phyloP scores from a whole-genome alignment of 305 asterid species.

The Vinca major region DNA sequence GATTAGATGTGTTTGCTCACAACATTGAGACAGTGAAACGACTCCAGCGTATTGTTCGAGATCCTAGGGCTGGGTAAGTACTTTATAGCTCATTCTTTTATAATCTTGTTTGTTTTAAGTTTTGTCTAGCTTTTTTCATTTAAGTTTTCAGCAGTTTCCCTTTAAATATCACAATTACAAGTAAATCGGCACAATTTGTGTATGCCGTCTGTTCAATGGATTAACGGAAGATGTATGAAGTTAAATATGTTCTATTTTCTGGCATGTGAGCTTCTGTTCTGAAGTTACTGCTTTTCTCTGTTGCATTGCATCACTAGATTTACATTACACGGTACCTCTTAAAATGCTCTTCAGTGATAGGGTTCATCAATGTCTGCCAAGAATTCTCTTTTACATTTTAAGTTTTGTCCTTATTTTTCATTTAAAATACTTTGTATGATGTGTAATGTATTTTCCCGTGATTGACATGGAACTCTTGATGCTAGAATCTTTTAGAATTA shows the following conservation, averaged over 20 bases:
- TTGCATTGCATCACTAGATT: not conserved
- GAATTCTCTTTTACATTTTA: not conserved
- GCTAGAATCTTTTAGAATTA: not conserved
- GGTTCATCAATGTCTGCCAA: not conserved
- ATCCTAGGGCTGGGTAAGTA: constrained; percentile 94
- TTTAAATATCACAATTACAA: not conserved
- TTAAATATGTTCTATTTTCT: not conserved
- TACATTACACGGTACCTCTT: no score
- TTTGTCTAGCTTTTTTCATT: not conserved
- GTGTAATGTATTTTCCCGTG: not conserved
- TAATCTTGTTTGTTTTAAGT: not conserved
- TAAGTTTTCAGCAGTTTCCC: not conserved
- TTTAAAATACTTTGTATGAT: not conserved
- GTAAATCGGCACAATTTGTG: not conserved
- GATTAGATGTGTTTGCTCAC: constrained; percentile 95
- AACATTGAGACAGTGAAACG: constrained; percentile 81
- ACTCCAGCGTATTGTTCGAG: constrained; percentile 86
- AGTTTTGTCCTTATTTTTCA: not conserved
- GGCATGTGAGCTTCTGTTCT: not conserved
- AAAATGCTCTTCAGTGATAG: no score
- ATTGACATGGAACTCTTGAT: not conserved
- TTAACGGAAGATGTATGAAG: not conserved
- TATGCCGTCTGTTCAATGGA: constrained; percentile 1
- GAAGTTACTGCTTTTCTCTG: not conserved
- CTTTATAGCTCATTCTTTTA: constrained; percentile 10